Evolutionary conservation across 129 eudicot species (phyloP), one percentile per base, ranked within the genome.

Genomic region (Solidago caesia): DNA sequence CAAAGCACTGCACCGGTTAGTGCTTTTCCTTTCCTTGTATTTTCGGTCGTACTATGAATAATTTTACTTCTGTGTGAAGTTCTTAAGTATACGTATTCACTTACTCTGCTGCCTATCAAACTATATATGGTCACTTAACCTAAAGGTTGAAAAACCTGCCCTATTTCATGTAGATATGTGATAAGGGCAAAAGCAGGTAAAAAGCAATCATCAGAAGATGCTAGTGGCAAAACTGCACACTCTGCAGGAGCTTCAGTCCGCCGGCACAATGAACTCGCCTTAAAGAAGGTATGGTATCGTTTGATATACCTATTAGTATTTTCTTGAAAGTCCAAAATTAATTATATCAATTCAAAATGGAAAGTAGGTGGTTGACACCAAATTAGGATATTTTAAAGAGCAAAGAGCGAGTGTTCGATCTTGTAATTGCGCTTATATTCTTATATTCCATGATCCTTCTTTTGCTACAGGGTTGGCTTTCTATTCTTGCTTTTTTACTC

Each of bases 111-210:
- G 42, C 70, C 46, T 74, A 5, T 74, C 41, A 29, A 47, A 29
- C 78, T 14, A 12, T 10, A 58, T 72, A 58, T 12, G 61, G 8
- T 29, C 71, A 21, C 49, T 74, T 47, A 8, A 42, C 15, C 27
- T 2, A 62, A 74, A 74, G 46, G 51, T 60, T 63, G n/a, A 59
- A 73, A 75, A 61, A 44, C 56, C 77, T 53, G 52, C 49, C 7
- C 65, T 2, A 41, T 74, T 68, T 45, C 61, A 56, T 84, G 75
- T 75, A 92, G 97, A 79, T 92, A 92, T 87, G 96, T 92, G 39
- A 81, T 82, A 56, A 85, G 97, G 82, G 97, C 91, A 66, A 87
- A 86, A 72, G 96, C 96, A 71, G 97, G 96, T 77, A 85, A 85
- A 72, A 85, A 81, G 64, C 97, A 92, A 79, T 89, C 97, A 61